Evolutionary conservation across 352 stramenopile species (phyloP), one percentile per base, ranked within the genome.

Genomic region (Pythium pyrilobum): DNA sequence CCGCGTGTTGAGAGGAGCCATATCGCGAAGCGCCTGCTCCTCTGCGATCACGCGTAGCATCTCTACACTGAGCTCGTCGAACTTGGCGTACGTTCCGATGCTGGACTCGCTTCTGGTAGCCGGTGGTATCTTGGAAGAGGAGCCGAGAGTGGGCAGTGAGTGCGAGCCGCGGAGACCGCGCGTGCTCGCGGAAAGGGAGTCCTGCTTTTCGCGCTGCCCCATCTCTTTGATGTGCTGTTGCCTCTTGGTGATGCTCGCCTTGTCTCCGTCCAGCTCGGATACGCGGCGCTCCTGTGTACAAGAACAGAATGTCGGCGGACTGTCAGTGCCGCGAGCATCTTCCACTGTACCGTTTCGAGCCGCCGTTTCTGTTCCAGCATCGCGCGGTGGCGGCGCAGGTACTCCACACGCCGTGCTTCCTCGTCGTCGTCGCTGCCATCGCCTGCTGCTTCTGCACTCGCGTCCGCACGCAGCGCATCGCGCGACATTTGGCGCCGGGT

Each of bases 361-460:
- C 74, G 71, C 46, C 71, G 69, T 15, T 71, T 74, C 52, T 81
- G 78, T 38, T 78, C 64, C 15, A 85, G 65, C 46, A 59, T 46
- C 58, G 75, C 74, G 33, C 59, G 69, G 37, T 84, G 75, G 1
- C 53, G 67, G 3, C 62, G 65, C 43, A 85, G 52, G 40, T 72
- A 85, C 33, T 58, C 73, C 20, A 75, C 25, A 0, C 75, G 69
- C 1, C 48, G 59, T 23, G 43, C 48, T 56, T 84, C 73, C 51
- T 81, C 67, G 29, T 69, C 72, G 37, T 72, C 62, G 5, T 64
- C 62, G 20, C 59, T 40, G 15, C 58, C 25, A 18, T 64, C 52
- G 42, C 60, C 54, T 42, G 12, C 16, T 13, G 20, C 28, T 8
- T 2, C 4, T 42, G 52, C 10, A 24, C 23, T 28, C 43, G 43